Evolutionary conservation across 331 rosid genomes (phyloP).

Genomic region (Rosa hybrid): DNA sequence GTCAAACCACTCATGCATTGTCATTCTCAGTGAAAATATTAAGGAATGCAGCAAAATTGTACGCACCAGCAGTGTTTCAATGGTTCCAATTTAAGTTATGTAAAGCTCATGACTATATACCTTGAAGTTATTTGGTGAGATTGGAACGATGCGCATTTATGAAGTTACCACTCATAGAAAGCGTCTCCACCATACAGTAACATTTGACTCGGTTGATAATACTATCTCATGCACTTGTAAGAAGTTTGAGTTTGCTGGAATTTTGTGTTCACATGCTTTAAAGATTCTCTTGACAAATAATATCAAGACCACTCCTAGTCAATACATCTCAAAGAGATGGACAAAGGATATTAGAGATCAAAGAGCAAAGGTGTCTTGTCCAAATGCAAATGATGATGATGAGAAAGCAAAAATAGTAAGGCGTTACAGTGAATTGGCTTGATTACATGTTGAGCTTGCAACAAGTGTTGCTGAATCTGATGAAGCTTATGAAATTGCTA

Average conservation of each 20-base stretch:
- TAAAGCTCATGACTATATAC: constrained; percentile 1
- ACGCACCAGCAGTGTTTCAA: background rate
- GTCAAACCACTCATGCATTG: background rate
- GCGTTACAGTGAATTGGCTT: background rate
- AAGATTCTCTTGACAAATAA: background rate
- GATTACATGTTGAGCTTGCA: background rate
- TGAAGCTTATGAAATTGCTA: background rate
- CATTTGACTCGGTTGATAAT: too few relatives aligned
- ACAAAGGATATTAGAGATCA: background rate
- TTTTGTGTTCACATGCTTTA: background rate
- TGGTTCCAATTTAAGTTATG: background rate
- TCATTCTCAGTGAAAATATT: background rate
- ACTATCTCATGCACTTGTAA: too few relatives aligned
- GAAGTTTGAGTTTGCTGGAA: too few relatives aligned
- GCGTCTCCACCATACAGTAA: too few relatives aligned
- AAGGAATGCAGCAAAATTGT: background rate
- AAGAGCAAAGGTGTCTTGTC: background rate
- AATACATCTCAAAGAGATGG: background rate
- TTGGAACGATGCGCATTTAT: background rate
- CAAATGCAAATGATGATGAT: background rate
- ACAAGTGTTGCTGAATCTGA: background rate
- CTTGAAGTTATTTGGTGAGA: background rate
- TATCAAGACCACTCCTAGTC: background rate
- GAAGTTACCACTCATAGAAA: too few relatives aligned
- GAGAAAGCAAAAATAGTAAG: background rate